Evolutionary conservation across 352 stramenopile genomes (phyloP), one percentile per base, ranked within the genome.

Genomic region (Phytopythium aichiense): DNA sequence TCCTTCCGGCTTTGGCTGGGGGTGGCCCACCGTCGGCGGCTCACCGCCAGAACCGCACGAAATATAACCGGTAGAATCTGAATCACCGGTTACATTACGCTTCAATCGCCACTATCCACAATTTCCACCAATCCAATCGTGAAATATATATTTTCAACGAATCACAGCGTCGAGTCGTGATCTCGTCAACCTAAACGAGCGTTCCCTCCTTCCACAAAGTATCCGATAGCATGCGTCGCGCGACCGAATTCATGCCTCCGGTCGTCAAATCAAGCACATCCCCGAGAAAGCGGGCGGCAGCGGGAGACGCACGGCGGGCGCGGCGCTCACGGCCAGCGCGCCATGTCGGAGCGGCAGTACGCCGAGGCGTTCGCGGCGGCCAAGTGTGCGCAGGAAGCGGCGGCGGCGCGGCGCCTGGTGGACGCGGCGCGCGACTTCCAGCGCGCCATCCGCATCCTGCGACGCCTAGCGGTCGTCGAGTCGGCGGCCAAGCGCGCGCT

Each of bases 381-480:
- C 7, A 73, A 89, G 64, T 72, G 67, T 22, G 82, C 69, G 58
- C 62, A 80, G 72, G 67, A 76, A 54, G 33, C 15, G 4, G 50
- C 48, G n/a, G 50, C 15, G 4, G 31, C 11, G 35, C 54, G 38
- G 25, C 58, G 48, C 15, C 20, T 59, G 16, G 20, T 60, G 46
- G 58, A 74, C 53, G 80, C 79, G 7, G 67, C 74, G 37, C 56
- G 68, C 49, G 60, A 80, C 51, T 89, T 91, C 58, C 51, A 78
- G 45, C 61, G 81, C 54, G 82, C 82, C 4, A 60, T 94, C 22
- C 72, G 63, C 46, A 88, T 91, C 60, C 77, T 91, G 54, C 77
- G 67, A 23, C 84, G 84, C 2, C 72, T 94, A 38, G 69, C 81
- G 37, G 71, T 92, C 52, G 79, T 94, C 60, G 84, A 94, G 68